phyloP scores from a whole-genome alignment of 371 early-diverging fungal genomes.

The Mucor sp. region DNA sequence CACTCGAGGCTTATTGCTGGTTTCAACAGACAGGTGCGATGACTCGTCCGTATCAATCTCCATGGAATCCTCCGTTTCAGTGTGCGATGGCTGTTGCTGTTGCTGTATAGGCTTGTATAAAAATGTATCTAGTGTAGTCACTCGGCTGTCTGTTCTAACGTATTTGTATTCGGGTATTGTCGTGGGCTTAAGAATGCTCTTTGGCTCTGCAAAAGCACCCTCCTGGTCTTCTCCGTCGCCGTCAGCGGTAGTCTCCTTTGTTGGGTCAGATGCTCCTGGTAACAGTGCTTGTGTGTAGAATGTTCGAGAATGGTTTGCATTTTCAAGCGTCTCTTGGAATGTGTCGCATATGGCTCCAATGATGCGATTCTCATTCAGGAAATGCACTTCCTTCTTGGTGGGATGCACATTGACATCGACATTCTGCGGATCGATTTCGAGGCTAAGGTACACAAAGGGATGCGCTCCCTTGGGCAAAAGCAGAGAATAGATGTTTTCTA shows the following conservation, averaged over 20 bases:
- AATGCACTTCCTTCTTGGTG: slow-evolving; percentile 62
- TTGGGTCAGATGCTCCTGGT: slow-evolving; percentile 29
- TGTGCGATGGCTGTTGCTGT: not conserved
- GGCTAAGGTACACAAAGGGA: slow-evolving; percentile 92
- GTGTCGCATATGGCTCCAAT: slow-evolving; percentile 64
- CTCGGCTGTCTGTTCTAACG: slow-evolving; percentile 80
- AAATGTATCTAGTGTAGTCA: slow-evolving; percentile 70
- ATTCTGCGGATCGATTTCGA: slow-evolving; percentile 78
- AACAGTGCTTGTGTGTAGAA: slow-evolving; percentile 55
- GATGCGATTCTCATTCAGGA: slow-evolving; percentile 88
- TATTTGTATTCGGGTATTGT: slow-evolving; percentile 56
- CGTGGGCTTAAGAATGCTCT: not conserved
- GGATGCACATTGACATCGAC: slow-evolving; percentile 98
- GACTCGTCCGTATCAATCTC: slow-evolving; percentile 5
- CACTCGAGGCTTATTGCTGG: slow-evolving; percentile 34
- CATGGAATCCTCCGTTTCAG: slow-evolving; percentile 4
- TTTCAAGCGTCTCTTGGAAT: slow-evolving; percentile 58
- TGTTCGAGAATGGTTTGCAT: slow-evolving; percentile 53
- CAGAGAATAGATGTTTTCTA: slow-evolving; percentile 78
- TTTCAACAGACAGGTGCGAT: slow-evolving; percentile 3
- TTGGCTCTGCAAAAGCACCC: not conserved
- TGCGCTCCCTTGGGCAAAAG: slow-evolving; percentile 86
- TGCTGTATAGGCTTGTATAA: slow-evolving; percentile 14
- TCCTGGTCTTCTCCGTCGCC: not conserved
- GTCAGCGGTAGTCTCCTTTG: not conserved